Evolutionary conservation across 2,329 filamentous ascomycete species (phyloP).

Genomic region (Aschersonia sp.): DNA sequence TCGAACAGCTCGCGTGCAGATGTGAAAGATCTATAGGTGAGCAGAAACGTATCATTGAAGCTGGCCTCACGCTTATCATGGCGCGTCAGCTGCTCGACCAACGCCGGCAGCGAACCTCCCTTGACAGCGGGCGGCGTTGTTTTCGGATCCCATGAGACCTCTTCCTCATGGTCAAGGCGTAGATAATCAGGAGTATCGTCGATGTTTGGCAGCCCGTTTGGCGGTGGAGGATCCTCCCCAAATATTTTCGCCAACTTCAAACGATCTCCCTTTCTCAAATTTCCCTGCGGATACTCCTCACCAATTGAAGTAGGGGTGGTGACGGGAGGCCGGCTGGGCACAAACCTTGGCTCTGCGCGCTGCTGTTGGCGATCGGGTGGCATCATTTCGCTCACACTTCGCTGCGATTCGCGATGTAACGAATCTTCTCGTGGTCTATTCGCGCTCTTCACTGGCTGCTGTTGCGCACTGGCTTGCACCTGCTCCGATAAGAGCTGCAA

Average conservation of each 20-base stretch:
- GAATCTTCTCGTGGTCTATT: slow-evolving; percentile 28
- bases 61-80: slow-evolving; percentile 91
- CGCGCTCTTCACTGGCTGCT: slow-evolving; percentile 19
- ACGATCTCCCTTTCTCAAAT: slow-evolving; percentile 43
- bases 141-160: slow-evolving; percentile 83
- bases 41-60: slow-evolving; percentile 94
- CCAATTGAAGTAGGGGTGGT: slow-evolving; percentile 47
- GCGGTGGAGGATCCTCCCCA: slow-evolving; percentile 45
- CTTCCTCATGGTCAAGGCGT: slow-evolving; percentile 72
- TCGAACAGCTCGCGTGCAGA: slow-evolving; percentile 83
- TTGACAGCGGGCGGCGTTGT: slow-evolving; percentile 61
- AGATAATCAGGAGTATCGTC: slow-evolving; percentile 78
- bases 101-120: slow-evolving; percentile 73
- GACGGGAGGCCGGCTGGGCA: slow-evolving; percentile 29
- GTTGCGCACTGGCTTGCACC: slow-evolving; percentile 42
- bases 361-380: slow-evolving; percentile 39
- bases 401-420: slow-evolving; percentile 34
- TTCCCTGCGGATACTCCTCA: slow-evolving; percentile 37
- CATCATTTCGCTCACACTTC: slow-evolving; percentile 36
- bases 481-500: slow-evolving; percentile 78
- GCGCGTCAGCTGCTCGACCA: slow-evolving; percentile 89
- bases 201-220: slow-evolving; percentile 28
- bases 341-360: slow-evolving; percentile 37
- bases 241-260: slow-evolving; percentile 53
- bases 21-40: slow-evolving; percentile 94